These are phyloP conservation scores for Amanita brunnescens DNA, from an alignment of 768 basidiomycete species.

Conservation along the genomic window DNA sequence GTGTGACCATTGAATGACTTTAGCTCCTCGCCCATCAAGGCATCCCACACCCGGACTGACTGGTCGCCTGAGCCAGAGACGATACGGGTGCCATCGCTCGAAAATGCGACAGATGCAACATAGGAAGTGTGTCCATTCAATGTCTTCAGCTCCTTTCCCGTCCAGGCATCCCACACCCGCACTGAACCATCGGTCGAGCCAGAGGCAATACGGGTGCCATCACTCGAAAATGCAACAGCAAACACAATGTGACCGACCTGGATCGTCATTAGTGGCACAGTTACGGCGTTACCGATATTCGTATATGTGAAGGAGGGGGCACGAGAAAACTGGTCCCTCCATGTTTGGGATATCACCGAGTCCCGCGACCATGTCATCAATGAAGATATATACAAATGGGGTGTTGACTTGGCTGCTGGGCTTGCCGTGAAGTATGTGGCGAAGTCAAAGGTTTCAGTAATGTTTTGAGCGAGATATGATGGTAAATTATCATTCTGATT, in stretches of 20 bases:
- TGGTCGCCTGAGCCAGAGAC: no score
- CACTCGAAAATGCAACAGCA: constrained; percentile 9
- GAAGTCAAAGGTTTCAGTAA: constrained; percentile 12
- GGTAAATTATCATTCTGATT: background rate
- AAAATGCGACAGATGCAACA: background rate
- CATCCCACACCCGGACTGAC: no score
- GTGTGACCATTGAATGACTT: no score
- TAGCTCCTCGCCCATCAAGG: no score
- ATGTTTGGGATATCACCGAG: background rate
- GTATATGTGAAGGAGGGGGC: background rate
- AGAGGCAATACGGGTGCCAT: background rate
- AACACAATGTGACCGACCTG: background rate
- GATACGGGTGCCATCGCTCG: no score
- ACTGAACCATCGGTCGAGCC: constrained; percentile 8
- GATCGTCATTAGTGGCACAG: constrained; percentile 8
- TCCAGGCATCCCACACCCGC: constrained; percentile 6
- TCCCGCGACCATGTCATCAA: constrained; percentile 14
- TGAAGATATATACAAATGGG: constrained; percentile 17
- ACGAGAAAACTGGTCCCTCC: background rate
- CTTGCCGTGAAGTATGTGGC: constrained; percentile 14
- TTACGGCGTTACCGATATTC: background rate
- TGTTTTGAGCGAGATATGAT: background rate
- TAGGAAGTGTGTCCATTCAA: background rate
- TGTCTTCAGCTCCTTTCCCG: background rate
- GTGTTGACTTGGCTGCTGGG: constrained; percentile 11